Percentiles rank a stretch among this genome's conserved stretches.
Evolutionary conservation across 768 basidiomycete genomes (phyloP).

Genomic region (Rickenella mellea): DNA sequence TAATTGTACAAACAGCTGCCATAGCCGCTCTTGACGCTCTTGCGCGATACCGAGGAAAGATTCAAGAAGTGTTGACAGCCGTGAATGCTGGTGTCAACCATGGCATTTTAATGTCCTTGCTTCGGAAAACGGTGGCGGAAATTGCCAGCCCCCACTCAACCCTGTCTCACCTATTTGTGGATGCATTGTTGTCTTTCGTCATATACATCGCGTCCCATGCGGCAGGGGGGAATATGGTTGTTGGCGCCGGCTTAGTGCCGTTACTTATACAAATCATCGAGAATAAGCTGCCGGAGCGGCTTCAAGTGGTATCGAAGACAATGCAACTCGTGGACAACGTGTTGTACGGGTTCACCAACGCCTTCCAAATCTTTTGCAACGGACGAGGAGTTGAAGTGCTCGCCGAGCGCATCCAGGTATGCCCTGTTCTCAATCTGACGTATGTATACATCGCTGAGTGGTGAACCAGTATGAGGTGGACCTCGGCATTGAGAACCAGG

Average conservation of each 20-base stretch:
- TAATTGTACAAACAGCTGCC: conserved; percentile 72
- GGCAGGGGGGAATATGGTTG: conserved; percentile 85
- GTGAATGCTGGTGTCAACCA: conserved; percentile 95
- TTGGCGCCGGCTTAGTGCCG: conserved; percentile 87
- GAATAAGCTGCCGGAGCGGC: conserved; percentile 56
- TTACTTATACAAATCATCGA: conserved; percentile 85
- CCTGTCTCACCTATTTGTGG: conserved; percentile 67
- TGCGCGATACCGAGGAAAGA: conserved; percentile 71
- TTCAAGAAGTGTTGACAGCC: conserved; percentile 80
- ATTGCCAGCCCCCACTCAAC: conserved; percentile 57
- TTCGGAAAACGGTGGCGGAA: conserved; percentile 73
- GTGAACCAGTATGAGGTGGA: conserved; percentile 54
- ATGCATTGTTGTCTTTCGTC: conserved; percentile 79
- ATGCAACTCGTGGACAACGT: conserved; percentile 91
- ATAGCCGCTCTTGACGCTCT: conserved; percentile 87
- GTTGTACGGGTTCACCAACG: conserved; percentile 80
- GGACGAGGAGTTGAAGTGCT: conserved; percentile 78
- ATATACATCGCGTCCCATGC: conserved; percentile 81
- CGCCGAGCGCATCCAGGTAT: conserved; percentile 80
- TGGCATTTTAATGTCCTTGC: conserved; percentile 83
- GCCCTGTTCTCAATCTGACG: conserved; percentile 15
- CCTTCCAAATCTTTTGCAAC: conserved; percentile 79
- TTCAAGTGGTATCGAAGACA: conserved; percentile 76
- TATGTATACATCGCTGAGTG: conserved; percentile 7
- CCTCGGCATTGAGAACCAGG: conserved; percentile 49